Conservation (phyloP, 139 green algal genomes). For the Spirogloea muscicola region DNA sequence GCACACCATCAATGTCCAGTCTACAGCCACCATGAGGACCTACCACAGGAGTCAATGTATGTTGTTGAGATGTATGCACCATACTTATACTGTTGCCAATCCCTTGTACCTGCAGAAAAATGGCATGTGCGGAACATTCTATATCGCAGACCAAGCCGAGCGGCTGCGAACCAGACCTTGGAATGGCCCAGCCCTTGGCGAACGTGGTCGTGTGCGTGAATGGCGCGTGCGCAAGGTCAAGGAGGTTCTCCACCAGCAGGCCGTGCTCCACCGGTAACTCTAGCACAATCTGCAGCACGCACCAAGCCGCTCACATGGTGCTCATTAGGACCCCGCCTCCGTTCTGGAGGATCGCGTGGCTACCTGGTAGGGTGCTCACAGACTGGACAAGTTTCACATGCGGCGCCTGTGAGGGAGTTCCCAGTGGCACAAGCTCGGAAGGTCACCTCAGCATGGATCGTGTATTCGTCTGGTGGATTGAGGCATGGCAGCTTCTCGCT, state of each 20-base stretch:
- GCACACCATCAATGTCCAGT: too few relatives aligned
- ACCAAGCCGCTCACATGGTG: slow-evolving; percentile 1
- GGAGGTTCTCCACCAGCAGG: slow-evolving; percentile 96
- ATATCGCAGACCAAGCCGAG: too few relatives aligned
- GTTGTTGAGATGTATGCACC: too few relatives aligned
- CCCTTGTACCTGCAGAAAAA: too few relatives aligned
- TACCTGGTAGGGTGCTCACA: background rate
- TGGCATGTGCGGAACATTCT: too few relatives aligned
- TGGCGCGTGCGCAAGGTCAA: slow-evolving; percentile 96
- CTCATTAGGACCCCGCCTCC: too few relatives aligned
- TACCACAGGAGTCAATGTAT: too few relatives aligned
- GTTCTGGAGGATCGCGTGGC: background rate
- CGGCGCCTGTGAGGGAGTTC: too few relatives aligned
- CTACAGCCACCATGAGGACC: too few relatives aligned
- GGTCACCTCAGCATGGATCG: slow-evolving; percentile 79
- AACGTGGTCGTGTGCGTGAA: slow-evolving; percentile 98
- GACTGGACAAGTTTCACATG: too few relatives aligned
- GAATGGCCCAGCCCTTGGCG: slow-evolving; percentile 91
- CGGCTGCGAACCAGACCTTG: slow-evolving; percentile 59
- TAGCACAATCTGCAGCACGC: slow-evolving; percentile 68
- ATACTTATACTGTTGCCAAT: too few relatives aligned
- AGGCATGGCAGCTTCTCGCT: slow-evolving; percentile 53
- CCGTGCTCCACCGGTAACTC: slow-evolving; percentile 97
- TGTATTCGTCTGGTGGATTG: slow-evolving; percentile 65
- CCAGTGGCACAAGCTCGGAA: too few relatives aligned